These are phyloP conservation scores for Penicillium angulare DNA, from an alignment of 495 filamentous ascomycete species.

Conservation along the genomic window DNA sequence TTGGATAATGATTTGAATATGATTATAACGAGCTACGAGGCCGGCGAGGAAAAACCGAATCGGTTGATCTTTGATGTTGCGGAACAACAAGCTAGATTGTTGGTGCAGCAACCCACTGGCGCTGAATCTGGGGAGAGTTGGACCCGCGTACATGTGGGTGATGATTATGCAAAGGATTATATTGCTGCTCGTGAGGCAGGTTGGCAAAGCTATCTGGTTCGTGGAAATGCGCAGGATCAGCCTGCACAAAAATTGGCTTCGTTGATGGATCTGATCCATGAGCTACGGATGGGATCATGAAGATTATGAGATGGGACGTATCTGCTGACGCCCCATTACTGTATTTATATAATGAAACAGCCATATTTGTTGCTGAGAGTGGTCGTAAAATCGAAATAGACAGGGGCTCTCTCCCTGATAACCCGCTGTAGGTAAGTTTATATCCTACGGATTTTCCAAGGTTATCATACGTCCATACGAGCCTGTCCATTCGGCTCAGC, in stretches of 20 bases:
- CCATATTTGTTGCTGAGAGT: too few species aligned
- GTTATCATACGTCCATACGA: too few species aligned
- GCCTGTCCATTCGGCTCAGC: too few species aligned
- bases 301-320: too few species aligned
- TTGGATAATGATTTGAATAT: conserved; percentile 62
- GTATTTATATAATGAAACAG: too few species aligned
- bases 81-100: conserved; percentile 34
- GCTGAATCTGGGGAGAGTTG: conserved; percentile 20
- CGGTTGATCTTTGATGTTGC: conserved; percentile 63
- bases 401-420: too few species aligned
- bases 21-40: conserved; percentile 70
- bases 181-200: conserved; percentile 58
- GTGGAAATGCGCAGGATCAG: conserved; percentile 16
- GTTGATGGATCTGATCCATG: conserved; percentile 27
- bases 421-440: too few species aligned
- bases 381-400: too few species aligned
- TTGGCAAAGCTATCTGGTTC: conserved; percentile 59
- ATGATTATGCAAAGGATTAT: conserved; percentile 64
- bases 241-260: conserved; percentile 22
- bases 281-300: conserved; percentile 7
- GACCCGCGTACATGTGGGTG: conserved; percentile 63
- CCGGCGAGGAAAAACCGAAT: conserved; percentile 67
- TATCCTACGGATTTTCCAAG: too few species aligned
- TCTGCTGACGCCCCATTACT: too few species aligned
- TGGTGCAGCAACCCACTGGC: conserved; percentile 2